Conservation (phyloP, 2,329 filamentous ascomycete species). For the Emergomyces orientalis region DNA sequence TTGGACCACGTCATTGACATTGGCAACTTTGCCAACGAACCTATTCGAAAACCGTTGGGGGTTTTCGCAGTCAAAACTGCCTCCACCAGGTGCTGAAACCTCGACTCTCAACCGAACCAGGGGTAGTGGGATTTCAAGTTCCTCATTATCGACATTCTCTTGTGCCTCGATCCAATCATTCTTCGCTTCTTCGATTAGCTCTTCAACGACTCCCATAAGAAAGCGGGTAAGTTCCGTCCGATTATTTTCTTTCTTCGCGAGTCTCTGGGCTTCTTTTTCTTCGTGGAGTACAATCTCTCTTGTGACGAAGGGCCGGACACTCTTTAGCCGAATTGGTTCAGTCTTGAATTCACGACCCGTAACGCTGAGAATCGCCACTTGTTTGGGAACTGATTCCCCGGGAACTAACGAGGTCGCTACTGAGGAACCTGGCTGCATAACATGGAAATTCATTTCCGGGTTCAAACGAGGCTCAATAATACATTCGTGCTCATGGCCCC, state of each 20-base stretch:
- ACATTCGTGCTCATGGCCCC: conserved; percentile 98
- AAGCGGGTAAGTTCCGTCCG: conserved; percentile 67
- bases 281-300: conserved; percentile 68
- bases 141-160: conserved; percentile 48
- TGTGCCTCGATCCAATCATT: conserved; percentile 73
- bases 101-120: conserved; percentile 86
- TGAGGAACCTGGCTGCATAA: conserved; percentile 96
- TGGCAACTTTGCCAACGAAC: conserved; percentile 83
- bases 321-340: conserved; percentile 74
- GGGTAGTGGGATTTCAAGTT: conserved; percentile 61
- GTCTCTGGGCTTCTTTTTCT: conserved; percentile 64
- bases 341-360: conserved; percentile 72
- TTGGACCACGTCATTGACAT: conserved; percentile 85
- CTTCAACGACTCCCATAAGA: conserved; percentile 68
- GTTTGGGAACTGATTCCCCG: conserved; percentile 83
- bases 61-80: conserved; percentile 84
- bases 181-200: conserved; percentile 78
- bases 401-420: conserved; percentile 86
- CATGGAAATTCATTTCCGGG: conserved; percentile 79
- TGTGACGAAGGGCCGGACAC: conserved; percentile 84
- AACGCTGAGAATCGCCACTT: conserved; percentile 76
- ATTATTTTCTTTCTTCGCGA: conserved; percentile 77
- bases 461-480: conserved; percentile 76
- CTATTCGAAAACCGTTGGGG: conserved; percentile 92
- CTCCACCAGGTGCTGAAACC: conserved; percentile 73